Evolutionary conservation across 768 basidiomycete species (phyloP), one percentile per base, ranked within the genome.

Genomic region (Tricholoma saponaceum): DNA sequence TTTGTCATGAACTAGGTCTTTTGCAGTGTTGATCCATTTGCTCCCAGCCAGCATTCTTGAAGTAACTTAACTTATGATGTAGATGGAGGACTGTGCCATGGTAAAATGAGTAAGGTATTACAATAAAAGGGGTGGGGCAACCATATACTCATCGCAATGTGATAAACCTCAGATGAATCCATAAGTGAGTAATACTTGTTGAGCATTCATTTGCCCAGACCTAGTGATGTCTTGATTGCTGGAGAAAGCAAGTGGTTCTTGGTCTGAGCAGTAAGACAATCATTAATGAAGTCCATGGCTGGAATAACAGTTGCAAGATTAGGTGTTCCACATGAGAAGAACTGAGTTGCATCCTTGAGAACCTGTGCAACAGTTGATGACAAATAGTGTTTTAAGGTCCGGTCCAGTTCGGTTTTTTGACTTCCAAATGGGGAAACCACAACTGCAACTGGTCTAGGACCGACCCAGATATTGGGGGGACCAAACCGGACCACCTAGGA

Each of bases 221-320:
- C 41, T 1, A 70, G 41, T 1, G 69, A 65, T 14, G 62, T 61
- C 13, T 46, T 54, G 20, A 74, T 63, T 3, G 46, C 46, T 47
- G 46, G 46, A 5, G 46, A 14, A 67, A 44, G 3, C 57, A 54
- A 64, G 5, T 5, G n/a, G 0, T 7, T 39, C 6, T 59, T 51
- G 8, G 41, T 5, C 1, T 50, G 56, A 20, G 50, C 37, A 41
- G 57, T 26, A 43, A 64, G 35, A 28, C 37, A 5, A 23, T 69
- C 7, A 47, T 77, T 62, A 14, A 74, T 67, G 26, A 64, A 49
- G 50, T 77, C 72, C 73, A 75, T 75, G 0, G 69, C 72, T 5
- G 73, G 74, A 13, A 76, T 76, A 5, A 77, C 70, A 0, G 52
- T 66, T 0, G 69, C 62, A 1, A 76, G 59, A 43, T 58, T 67